Conservation (phyloP, 1,139 yeast species). For the Candida neerlandica region DNA sequence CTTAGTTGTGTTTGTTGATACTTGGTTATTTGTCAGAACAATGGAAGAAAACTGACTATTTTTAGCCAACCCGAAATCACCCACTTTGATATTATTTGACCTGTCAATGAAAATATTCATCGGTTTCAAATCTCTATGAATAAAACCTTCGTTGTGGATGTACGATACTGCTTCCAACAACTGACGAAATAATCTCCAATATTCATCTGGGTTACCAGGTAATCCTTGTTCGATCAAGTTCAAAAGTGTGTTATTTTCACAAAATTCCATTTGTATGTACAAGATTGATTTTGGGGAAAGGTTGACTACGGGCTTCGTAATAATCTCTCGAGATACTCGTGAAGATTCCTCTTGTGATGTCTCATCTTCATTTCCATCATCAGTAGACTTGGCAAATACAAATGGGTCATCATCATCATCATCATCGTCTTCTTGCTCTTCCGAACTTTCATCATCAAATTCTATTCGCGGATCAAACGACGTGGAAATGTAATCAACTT, state of each 20-base stretch:
- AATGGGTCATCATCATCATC: constrained; percentile 25
- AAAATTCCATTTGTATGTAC: constrained; percentile 95
- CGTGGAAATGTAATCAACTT: constrained; percentile 66
- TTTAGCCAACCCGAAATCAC: constrained; percentile 96
- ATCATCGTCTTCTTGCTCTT: constrained; percentile 20
- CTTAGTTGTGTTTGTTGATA: constrained; percentile 23
- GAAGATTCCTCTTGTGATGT: constrained; percentile 17
- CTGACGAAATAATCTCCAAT: constrained; percentile 89
- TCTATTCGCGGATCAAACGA: constrained; percentile 64
- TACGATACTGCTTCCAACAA: constrained; percentile 88
- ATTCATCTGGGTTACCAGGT: constrained; percentile 72
- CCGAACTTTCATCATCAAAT: constrained; percentile 50
- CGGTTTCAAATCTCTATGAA: constrained; percentile 94
- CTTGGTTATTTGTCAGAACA: constrained; percentile 44
- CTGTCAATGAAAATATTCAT: constrained; percentile 94
- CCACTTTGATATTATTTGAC: constrained; percentile 85
- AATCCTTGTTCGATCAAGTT: constrained; percentile 83
- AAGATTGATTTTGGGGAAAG: constrained; percentile 51
- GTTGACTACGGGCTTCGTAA: constrained; percentile 2
- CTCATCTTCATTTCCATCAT: constrained; percentile 15
- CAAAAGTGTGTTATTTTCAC: constrained; percentile 87
- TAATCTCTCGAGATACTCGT: neutral
- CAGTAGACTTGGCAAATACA: constrained; percentile 31
- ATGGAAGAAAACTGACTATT: constrained; percentile 55
- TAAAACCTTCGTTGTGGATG: constrained; percentile 91